phyloP scores from a whole-genome alignment of 2,329 filamentous ascomycete genomes.

The Cordyceps militaris region DNA sequence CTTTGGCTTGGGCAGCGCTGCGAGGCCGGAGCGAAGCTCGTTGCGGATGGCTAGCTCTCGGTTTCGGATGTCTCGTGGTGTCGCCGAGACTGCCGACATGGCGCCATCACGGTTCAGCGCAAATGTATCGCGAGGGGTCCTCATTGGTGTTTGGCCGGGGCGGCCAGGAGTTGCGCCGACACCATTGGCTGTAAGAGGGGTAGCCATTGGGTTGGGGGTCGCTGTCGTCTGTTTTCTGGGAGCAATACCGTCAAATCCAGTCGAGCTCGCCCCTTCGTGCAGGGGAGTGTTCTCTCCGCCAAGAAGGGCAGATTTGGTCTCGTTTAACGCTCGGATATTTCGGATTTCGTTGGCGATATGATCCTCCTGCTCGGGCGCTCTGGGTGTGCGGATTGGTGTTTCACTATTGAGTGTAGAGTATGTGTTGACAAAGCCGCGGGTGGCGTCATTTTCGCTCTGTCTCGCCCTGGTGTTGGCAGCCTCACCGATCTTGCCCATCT shows the following conservation, averaged over 20 bases:
- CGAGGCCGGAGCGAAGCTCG: slow-evolving; percentile 65
- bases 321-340: slow-evolving; percentile 85
- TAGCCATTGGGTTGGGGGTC: slow-evolving; percentile 95
- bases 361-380: slow-evolving; percentile 87
- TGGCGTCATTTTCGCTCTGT: slow-evolving; percentile 76
- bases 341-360: slow-evolving; percentile 93
- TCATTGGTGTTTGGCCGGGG: slow-evolving; percentile 74
- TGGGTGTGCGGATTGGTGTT: slow-evolving; percentile 86
- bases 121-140: slow-evolving; percentile 83
- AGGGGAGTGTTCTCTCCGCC: slow-evolving; percentile 92
- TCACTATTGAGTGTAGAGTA: slow-evolving; percentile 75
- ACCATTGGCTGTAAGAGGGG: slow-evolving; percentile 65
- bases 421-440: slow-evolving; percentile 76
- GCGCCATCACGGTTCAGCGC: slow-evolving; percentile 68
- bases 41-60: slow-evolving; percentile 62
- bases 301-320: slow-evolving; percentile 87
- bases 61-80: slow-evolving; percentile 67
- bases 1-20: slow-evolving; percentile 83
- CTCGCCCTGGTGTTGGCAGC: slow-evolving; percentile 69
- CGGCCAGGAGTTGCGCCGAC: slow-evolving; percentile 61
- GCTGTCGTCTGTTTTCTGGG: slow-evolving; percentile 73
- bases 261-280: slow-evolving; percentile 72
- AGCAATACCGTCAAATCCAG: slow-evolving; percentile 78
- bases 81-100: slow-evolving; percentile 63
- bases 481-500: slow-evolving; percentile 94